These are phyloP conservation scores for Senna siamea DNA, from an alignment of 306 rosid species.

Conservation along the genomic window DNA sequence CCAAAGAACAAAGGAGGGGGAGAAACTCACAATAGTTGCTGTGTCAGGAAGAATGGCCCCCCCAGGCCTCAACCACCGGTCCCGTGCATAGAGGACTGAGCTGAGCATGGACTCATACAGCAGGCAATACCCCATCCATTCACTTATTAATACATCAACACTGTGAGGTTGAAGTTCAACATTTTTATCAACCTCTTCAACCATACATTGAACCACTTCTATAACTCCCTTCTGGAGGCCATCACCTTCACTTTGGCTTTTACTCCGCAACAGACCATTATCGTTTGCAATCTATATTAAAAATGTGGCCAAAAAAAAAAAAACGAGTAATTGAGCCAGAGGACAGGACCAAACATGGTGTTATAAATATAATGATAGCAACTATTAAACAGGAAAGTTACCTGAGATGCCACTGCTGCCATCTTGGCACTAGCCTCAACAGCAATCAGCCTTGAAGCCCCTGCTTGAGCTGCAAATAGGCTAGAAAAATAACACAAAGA, in stretches of 20 bases:
- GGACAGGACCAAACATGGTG: conserved; percentile 34
- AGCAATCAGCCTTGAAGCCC: conserved; percentile 89
- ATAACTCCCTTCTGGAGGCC: conserved; percentile 53
- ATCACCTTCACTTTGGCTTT: conserved; percentile 45
- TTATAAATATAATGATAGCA: conserved; percentile 10
- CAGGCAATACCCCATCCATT: conserved; percentile 99
- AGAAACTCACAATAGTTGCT: conserved; percentile 82
- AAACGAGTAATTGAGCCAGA: conserved; percentile 8
- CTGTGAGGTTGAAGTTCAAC: conserved; percentile 73
- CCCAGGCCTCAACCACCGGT: conserved; percentile 90
- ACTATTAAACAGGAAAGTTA: conserved; percentile 28
- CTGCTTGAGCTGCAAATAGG: conserved; percentile 85
- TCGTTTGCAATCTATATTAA: conserved; percentile 72
- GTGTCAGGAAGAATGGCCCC: conserved; percentile 96
- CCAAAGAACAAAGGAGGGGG: conserved; percentile 4
- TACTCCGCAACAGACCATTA: conserved; percentile 58
- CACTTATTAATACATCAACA: conserved; percentile 84
- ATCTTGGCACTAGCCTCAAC: conserved; percentile 94
- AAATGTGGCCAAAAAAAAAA: conserved; percentile 24
- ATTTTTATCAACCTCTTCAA: conserved; percentile 73
- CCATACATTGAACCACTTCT: conserved; percentile 84
- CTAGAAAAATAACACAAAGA: conserved; percentile 40
- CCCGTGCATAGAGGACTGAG: conserved; percentile 91
- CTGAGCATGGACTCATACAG: conserved; percentile 93
- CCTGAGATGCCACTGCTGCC: conserved; percentile 91